Conservation (phyloP, 2,329 filamentous ascomycete genomes). For the Xylaria sp. region DNA sequence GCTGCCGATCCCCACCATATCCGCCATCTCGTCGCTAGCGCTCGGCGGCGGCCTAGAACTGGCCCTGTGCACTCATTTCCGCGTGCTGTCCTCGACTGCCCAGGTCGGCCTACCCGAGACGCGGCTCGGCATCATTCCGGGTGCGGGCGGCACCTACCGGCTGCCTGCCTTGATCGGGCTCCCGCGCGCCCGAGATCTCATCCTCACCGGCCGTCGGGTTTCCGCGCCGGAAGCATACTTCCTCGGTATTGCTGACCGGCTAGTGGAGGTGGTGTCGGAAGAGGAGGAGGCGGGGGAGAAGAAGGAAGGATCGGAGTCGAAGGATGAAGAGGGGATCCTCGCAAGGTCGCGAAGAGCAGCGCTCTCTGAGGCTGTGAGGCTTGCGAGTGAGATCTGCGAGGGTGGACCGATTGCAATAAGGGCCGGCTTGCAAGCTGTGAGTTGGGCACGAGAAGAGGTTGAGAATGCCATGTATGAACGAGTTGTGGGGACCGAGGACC, state of each 20-base stretch:
- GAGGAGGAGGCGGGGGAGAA: constrained; percentile 61
- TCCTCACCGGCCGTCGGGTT: constrained; percentile 90
- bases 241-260: constrained; percentile 86
- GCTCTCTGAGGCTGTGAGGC: constrained; percentile 77
- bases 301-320: constrained; percentile 51
- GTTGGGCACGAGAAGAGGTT: constrained; percentile 76
- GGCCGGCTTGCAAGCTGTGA: constrained; percentile 82
- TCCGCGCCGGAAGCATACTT: constrained; percentile 88
- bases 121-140: constrained; percentile 90
- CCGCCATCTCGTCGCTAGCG: constrained; percentile 84
- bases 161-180: constrained; percentile 84
- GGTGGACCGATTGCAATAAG: constrained; percentile 86
- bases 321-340: constrained; percentile 57
- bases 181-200: constrained; percentile 84
- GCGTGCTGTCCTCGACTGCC: constrained; percentile 84
- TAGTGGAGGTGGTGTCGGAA: constrained; percentile 80
- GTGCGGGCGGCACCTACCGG: constrained; percentile 91
- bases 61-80: constrained; percentile 87
- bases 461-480: constrained; percentile 89
- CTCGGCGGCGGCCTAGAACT: constrained; percentile 95
- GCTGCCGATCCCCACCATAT: constrained; percentile 90
- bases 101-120: constrained; percentile 86
- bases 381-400: constrained; percentile 88
- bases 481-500: constrained; percentile 85
- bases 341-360: constrained; percentile 73